Evolutionary conservation across 495 filamentous ascomycete species (phyloP), one percentile per base, ranked within the genome.

Genomic region (Articulospora tetracladia): DNA sequence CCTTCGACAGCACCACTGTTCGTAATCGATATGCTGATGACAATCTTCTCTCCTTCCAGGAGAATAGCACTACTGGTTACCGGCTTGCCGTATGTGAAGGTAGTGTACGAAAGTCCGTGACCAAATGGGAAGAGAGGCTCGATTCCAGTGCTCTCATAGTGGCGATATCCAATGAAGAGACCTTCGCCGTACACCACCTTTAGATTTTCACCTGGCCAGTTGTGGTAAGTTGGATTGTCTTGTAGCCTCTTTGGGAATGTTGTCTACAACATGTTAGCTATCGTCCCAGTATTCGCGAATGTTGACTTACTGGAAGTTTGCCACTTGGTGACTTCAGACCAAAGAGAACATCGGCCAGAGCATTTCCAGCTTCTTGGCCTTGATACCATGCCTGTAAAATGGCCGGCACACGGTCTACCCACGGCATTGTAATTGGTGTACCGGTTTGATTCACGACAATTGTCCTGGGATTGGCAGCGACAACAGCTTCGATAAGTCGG

Each of bases 401-500:
- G 12, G 88, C 83, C 11, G 84, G 81, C 15, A 87, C 83, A 20
- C 81, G 74, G 58, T 83, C 74, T 0, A 76, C 85, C 91, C 91
- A 96, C 0, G 89, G 89, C 90, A 95, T 93, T 2, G 83, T 84
- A 10, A 95, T 87, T 0, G 91, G 91, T 1, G 90, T 92, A 13
- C 92, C 91, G 28, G 87, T 89, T 66, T 95, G 90, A 66, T 91
- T 87, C 17, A 94, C 89, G 1, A 96, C 83, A 1, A 92, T 79
- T 1, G 91, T 85, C 32, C 80, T 80, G 8, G 90, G 86, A 66
- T 93, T 92, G 1, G 83, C 90, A 15, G 77, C 74, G 8, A 89
- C 75, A 1, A 94, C 84, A 15, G 82, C 83, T 47, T 82, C 77
- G 65, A 94, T 83, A 25, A 96, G 76, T 26, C 86, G 81, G 67